A percentile compares a stretch with the other conserved stretches of the same genome.
These are phyloP conservation scores for Spiraea crenata DNA, from an alignment of 331 rosid genomes.

Conservation along the genomic window DNA sequence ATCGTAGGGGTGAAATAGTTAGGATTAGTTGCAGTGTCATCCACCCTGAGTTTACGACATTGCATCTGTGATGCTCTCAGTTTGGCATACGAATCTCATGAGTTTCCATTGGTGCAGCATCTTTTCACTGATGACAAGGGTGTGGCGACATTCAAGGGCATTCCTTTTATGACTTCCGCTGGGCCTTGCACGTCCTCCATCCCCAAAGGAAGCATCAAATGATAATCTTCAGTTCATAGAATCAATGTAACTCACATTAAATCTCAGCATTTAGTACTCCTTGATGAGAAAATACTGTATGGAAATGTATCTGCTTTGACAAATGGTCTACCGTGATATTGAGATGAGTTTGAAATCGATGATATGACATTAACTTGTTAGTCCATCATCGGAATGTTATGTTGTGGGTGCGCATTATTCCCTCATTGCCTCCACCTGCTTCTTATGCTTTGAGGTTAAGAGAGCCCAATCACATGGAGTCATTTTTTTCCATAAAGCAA, in stretches of 20 bases:
- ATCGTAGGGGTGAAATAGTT: neutral
- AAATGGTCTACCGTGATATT: neutral
- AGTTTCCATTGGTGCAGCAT: conserved; percentile 58
- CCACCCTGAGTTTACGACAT: neutral
- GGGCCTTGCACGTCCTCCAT: conserved; percentile 89
- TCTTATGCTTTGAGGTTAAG: neutral
- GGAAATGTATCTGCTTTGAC: neutral
- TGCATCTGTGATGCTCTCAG: neutral
- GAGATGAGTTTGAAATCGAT: neutral
- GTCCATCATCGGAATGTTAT: too few relatives aligned
- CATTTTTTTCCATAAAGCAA: neutral
- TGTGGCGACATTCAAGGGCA: conserved; percentile 87
- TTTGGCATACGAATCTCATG: conserved; percentile 8
- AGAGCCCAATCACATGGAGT: conserved; percentile 2
- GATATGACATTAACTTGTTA: neutral
- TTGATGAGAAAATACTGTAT: neutral
- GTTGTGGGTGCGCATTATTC: too few relatives aligned
- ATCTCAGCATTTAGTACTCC: neutral
- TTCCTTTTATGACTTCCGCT: conserved; percentile 82
- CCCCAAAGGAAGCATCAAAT: conserved; percentile 69
- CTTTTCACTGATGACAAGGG: conserved; percentile 88
- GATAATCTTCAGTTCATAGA: conserved; percentile 12
- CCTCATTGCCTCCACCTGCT: too few relatives aligned
- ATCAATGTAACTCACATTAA: conserved; percentile 4
- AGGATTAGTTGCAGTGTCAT: neutral